A percentile compares a stretch with the other conserved stretches of the same genome.
These are phyloP conservation scores for Myxozyma melibiosi DNA, from an alignment of 805 yeast genomes.

Conservation along the genomic window DNA sequence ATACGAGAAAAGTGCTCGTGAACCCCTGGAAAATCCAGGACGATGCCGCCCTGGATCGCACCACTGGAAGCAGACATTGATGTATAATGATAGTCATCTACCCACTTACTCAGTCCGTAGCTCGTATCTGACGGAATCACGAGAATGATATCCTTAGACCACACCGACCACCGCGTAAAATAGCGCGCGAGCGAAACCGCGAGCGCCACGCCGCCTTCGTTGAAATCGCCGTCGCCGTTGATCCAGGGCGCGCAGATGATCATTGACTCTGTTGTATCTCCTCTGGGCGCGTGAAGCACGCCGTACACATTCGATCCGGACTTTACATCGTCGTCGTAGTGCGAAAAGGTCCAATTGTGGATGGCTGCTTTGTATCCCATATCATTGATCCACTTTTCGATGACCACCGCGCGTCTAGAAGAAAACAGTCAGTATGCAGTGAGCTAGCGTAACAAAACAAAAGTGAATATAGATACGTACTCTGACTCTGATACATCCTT, in stretches of 20 bases:
- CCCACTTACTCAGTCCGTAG: slow-evolving; percentile 79
- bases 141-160: slow-evolving; percentile 92
- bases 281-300: slow-evolving; percentile 87
- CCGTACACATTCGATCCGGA: slow-evolving; percentile 66
- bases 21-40: slow-evolving; percentile 72
- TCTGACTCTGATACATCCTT: slow-evolving; percentile 34
- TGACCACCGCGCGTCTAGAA: slow-evolving; percentile 48
- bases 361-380: slow-evolving; percentile 69
- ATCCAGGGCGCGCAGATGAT: slow-evolving; percentile 87
- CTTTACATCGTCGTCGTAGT: slow-evolving; percentile 34
- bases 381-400: slow-evolving; percentile 64
- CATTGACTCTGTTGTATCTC: slow-evolving; percentile 95
- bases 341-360: slow-evolving; percentile 44
- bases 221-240: slow-evolving; percentile 63
- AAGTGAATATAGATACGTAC: slow-evolving; percentile 11
- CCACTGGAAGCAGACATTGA: slow-evolving; percentile 88
- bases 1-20: slow-evolving; percentile 70
- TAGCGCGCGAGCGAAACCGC: slow-evolving; percentile 74
- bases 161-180: slow-evolving; percentile 81
- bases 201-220: slow-evolving; percentile 79
- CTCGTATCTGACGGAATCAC: slow-evolving; percentile 77
- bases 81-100: slow-evolving; percentile 75
- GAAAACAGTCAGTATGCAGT: slow-evolving; percentile 14
- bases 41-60: slow-evolving; percentile 84
- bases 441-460: background rate